Conservation (phyloP, 768 basidiomycete genomes). For the Podaxis sp. region DNA sequence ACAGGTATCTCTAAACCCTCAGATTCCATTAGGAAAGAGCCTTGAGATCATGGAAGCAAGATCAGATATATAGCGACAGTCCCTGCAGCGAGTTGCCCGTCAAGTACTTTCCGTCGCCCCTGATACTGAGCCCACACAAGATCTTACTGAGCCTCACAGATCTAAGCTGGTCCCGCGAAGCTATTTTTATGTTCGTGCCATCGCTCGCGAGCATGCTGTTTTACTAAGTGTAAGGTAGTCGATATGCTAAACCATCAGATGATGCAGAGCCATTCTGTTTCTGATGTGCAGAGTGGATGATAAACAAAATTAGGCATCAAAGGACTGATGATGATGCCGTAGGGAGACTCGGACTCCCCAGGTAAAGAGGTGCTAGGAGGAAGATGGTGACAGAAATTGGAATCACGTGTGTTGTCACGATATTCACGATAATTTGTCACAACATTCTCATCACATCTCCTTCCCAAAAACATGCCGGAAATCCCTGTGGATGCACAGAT, state of each 20-base stretch:
- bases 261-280: constrained; percentile 18
- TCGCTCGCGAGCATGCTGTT: neutral
- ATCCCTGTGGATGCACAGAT: constrained; percentile 75
- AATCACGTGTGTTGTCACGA: neutral
- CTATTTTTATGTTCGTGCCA: neutral
- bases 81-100: neutral
- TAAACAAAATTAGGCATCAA: neutral
- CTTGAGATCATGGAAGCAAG: neutral
- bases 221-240: neutral
- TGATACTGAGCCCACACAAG: neutral
- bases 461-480: constrained; percentile 43
- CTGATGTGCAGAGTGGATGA: constrained; percentile 25
- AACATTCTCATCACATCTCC: neutral
- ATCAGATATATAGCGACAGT: neutral
- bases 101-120: neutral
- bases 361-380: too few relatives aligned
- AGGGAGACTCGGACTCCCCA: too few relatives aligned
- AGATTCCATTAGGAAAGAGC: neutral
- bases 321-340: neutral
- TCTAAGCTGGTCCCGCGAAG: neutral
- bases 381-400: too few relatives aligned
- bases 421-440: neutral
- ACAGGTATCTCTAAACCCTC: neutral
- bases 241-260: neutral
- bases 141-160: neutral